phyloP scores from a whole-genome alignment of 1,284 basidiomycete species.

The Mixia osmundae region DNA sequence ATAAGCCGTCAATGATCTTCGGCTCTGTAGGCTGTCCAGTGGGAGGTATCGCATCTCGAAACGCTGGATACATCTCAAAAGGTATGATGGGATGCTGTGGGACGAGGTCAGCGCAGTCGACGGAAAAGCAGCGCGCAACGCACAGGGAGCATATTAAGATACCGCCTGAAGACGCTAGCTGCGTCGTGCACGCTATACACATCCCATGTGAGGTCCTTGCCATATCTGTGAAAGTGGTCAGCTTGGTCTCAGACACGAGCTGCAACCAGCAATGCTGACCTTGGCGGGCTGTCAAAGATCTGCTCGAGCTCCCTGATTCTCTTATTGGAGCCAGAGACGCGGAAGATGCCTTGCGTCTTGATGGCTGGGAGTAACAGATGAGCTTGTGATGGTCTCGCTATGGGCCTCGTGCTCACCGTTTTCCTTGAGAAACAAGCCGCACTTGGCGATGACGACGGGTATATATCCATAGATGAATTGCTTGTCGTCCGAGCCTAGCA shows the following conservation, averaged over 20 bases:
- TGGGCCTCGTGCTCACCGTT: conserved; percentile 32
- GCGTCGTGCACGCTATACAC: conserved; percentile 84
- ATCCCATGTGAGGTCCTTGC: conserved; percentile 80
- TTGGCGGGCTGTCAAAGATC: conserved; percentile 62
- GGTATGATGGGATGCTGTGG: conserved; percentile 69
- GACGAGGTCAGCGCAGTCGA: neutral
- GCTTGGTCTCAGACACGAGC: neutral
- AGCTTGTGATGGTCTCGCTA: neutral
- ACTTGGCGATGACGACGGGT: conserved; percentile 90
- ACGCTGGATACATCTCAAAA: conserved; percentile 61
- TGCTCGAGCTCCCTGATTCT: conserved; percentile 87
- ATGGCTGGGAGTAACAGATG: conserved; percentile 42
- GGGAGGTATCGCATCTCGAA: conserved; percentile 56
- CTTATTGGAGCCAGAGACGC: conserved; percentile 75
- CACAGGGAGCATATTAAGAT: conserved; percentile 87
- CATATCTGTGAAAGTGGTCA: conserved; percentile 36
- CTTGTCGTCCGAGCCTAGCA: conserved; percentile 49
- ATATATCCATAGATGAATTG: conserved; percentile 39
- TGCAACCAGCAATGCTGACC: conserved; percentile 32
- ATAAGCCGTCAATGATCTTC: conserved; percentile 56
- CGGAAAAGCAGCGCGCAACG: conserved; percentile 22
- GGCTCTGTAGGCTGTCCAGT: no score
- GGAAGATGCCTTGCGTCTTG: conserved; percentile 84
- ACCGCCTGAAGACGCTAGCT: conserved; percentile 82
- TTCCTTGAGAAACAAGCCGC: conserved; percentile 76